Conservation (phyloP, 148 eudicot species). For the Rhododendron griersonianum region DNA sequence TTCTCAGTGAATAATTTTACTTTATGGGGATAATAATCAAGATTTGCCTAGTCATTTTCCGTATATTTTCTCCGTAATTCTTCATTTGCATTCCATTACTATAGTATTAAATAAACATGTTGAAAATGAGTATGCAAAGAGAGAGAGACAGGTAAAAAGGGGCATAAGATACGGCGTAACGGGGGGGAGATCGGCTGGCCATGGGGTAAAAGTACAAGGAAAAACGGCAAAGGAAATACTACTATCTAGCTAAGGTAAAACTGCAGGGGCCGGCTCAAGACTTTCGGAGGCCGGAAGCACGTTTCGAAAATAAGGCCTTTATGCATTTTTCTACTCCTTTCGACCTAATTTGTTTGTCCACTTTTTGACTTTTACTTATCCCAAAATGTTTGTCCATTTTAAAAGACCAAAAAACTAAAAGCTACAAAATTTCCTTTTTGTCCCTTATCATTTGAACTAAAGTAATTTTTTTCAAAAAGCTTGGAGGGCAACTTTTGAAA, state of each 20-base stretch:
- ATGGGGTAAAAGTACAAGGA: background rate
- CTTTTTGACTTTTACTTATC: too few species aligned
- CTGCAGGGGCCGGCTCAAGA: too few species aligned
- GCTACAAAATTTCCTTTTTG: too few species aligned
- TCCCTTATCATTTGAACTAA: too few species aligned
- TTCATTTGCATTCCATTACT: background rate
- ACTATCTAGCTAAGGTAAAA: background rate
- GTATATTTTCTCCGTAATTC: background rate
- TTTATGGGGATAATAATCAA: background rate
- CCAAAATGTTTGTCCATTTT: too few species aligned
- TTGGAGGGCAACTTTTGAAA: too few species aligned
- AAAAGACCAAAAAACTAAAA: too few species aligned
- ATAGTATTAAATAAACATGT: background rate
- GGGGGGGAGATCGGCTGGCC: constrained; percentile 14
- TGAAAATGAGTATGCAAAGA: background rate
- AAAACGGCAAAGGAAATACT: constrained; percentile 7
- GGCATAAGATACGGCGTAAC: background rate
- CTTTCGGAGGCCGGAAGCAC: too few species aligned
- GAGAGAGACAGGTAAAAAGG: background rate
- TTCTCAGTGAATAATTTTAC: background rate
- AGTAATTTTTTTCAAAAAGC: too few species aligned
- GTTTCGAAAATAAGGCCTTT: too few species aligned
- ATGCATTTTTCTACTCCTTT: too few species aligned
- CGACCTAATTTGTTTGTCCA: too few species aligned
- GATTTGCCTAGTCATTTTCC: background rate